Conservation (phyloP, 768 basidiomycete species). For the Serendipita sp. region DNA sequence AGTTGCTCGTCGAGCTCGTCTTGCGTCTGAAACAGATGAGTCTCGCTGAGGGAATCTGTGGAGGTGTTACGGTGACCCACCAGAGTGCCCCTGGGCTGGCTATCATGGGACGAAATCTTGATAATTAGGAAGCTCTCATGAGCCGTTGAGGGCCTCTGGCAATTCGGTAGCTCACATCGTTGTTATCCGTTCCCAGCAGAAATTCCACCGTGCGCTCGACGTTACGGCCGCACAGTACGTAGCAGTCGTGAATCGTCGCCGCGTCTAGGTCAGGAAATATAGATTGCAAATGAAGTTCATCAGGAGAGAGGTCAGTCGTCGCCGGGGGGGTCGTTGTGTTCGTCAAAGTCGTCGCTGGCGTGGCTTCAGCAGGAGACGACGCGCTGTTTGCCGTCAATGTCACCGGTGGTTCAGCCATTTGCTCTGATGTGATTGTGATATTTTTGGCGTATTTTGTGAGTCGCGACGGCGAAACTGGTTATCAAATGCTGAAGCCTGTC, state of each 20-base stretch:
- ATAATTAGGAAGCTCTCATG: not conserved
- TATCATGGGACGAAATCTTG: not conserved
- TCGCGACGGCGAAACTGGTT: not conserved
- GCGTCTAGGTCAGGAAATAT: constrained; percentile 3
- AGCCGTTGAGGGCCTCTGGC: not conserved
- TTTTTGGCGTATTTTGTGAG: not conserved
- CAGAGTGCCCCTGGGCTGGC: not conserved
- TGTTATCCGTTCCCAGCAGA: not conserved
- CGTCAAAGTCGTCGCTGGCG: not conserved
- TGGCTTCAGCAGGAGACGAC: not conserved
- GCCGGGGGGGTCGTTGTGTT: not conserved
- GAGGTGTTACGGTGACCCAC: not conserved
- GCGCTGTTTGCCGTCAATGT: too few relatives aligned
- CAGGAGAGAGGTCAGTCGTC: not conserved
- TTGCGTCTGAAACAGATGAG: not conserved
- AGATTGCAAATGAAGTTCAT: not conserved
- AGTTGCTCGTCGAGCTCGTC: not conserved
- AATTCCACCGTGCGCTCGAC: not conserved
- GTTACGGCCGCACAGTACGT: not conserved
- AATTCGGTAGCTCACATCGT: not conserved
- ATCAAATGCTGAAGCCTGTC: too few relatives aligned
- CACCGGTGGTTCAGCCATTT: not conserved
- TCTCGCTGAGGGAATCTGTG: not conserved
- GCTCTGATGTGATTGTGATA: not conserved
- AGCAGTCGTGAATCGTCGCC: not conserved